Evolutionary conservation across 768 basidiomycete species (phyloP), one percentile per base, ranked within the genome.

Genomic region (Calocybe cyanea): DNA sequence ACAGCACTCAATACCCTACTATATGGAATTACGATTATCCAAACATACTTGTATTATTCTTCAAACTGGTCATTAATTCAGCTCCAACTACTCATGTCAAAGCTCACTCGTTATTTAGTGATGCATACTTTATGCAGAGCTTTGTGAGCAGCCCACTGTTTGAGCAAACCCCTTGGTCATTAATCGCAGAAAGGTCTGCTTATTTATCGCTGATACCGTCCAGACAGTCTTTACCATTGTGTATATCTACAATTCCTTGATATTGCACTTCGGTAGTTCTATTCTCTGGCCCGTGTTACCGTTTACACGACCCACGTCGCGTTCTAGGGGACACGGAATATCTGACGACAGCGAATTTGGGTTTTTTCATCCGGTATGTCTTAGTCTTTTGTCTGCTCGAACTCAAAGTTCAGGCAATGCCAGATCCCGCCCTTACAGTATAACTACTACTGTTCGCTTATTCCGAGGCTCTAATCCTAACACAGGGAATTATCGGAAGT

Each of bases 141-240:
- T 68, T 77, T 43, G 77, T 78, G 37, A 37, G 70, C 58, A 4
- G 1, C 36, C 34, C 41, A 13, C 19, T n/a, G n/a, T n/a, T n/a
- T n/a, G n/a, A 23, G 25, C 35, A 7, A 10, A 25, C 15, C 19
- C 30, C 15, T 2, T 13, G 17, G 6, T 15, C 13, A 33, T 20
- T n/a, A n/a, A n/a, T n/a, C n/a, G n/a, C n/a, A 45, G 35, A 14
- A 30, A 78, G 73, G 70, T 76, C 32, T 41, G 52, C 32, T 45
- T 79, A 2, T 65, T 78, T 38, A n/a, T 73, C 5, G 71, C 69
- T 33, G 78, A 80, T 57, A 76, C 75, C 0, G 50, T 72, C 21
- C 77, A 77, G 49, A 66, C 71, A 2, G 54, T 60, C 4, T 78
- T 75, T 50, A 69, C 73, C 25, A 58, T 70, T 15, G 51, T 65